These are phyloP conservation scores for Verticillium zaregamsianum DNA, from an alignment of 2,329 filamentous ascomycete genomes.

Conservation along the genomic window DNA sequence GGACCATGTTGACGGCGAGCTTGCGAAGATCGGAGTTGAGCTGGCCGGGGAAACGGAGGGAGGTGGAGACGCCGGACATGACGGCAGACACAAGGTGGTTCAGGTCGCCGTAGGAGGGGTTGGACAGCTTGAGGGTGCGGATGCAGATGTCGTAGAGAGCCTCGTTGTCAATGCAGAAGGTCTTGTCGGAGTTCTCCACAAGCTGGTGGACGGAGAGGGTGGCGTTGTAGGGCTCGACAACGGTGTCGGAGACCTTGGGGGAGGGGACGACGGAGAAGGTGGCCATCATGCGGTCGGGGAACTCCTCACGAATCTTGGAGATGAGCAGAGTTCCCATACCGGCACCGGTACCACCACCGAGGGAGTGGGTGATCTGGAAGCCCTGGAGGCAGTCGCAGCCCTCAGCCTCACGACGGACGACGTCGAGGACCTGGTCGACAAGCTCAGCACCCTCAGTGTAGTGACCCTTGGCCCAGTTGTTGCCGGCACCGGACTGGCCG, in stretches of 20 bases:
- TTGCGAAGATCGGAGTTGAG: slow-evolving; percentile 99
- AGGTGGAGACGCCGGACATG: slow-evolving; percentile 99
- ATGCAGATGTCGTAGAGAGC: slow-evolving; percentile 99
- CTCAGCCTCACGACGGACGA: slow-evolving; percentile 97
- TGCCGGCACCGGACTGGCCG: slow-evolving; percentile 98
- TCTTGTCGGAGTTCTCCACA: slow-evolving; percentile 99
- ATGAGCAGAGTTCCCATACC: slow-evolving; percentile 99
- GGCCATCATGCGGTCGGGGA: slow-evolving; percentile 99
- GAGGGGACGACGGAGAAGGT: slow-evolving; percentile 99
- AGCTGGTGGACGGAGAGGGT: slow-evolving; percentile 98
- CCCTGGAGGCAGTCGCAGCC: slow-evolving; percentile 99
- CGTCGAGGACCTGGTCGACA: slow-evolving; percentile 96
- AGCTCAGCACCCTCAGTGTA: slow-evolving; percentile 99
- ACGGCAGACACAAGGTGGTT: slow-evolving; percentile 99
- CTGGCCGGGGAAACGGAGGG: slow-evolving; percentile 98
- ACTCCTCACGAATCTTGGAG: slow-evolving; percentile 99
- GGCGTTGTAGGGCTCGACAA: slow-evolving; percentile 99
- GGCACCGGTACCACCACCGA: slow-evolving; percentile 99
- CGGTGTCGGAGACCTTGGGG: slow-evolving; percentile 98
- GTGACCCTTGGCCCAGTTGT: slow-evolving; percentile 99
- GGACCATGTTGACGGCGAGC: slow-evolving; percentile 99
- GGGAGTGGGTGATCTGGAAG: slow-evolving; percentile 99
- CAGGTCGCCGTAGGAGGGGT: slow-evolving; percentile 97
- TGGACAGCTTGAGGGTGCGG: slow-evolving; percentile 97
- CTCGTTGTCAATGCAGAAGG: slow-evolving; percentile 99